These are phyloP conservation scores for Bromus sterilis DNA, from an alignment of 176 grass and related monocot species.

Conservation along the genomic window DNA sequence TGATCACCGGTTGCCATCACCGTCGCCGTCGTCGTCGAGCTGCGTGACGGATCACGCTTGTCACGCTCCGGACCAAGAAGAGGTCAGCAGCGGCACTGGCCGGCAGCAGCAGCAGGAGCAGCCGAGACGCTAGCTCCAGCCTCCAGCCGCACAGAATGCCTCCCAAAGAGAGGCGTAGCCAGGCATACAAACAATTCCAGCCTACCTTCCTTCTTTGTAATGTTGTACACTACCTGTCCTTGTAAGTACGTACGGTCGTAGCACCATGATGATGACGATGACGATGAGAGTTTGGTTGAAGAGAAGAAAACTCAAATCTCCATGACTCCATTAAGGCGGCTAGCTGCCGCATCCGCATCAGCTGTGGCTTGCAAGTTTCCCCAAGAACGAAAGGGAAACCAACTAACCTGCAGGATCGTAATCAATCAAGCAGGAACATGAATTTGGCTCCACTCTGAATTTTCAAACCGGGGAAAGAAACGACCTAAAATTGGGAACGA, in stretches of 20 bases:
- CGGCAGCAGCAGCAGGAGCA: neutral
- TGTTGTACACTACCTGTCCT: slow-evolving; percentile 9
- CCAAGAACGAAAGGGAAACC: neutral
- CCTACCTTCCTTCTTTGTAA: neutral
- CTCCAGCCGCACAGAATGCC: neutral
- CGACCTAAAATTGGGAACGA: neutral
- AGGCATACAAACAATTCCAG: neutral
- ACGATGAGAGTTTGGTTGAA: neutral
- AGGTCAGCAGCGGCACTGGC: slow-evolving; percentile 33
- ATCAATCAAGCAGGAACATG: slow-evolving; percentile 8
- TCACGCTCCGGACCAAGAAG: slow-evolving; percentile 28
- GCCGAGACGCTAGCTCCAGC: neutral
- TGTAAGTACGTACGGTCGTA: neutral
- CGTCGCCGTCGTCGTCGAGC: slow-evolving; percentile 23
- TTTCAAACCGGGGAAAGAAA: neutral
- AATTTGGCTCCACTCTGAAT: neutral
- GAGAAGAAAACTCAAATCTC: neutral
- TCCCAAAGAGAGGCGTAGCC: slow-evolving; percentile 16
- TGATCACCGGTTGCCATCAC: neutral
- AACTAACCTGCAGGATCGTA: neutral
- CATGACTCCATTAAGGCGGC: neutral
- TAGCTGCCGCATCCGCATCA: slow-evolving; percentile 8
- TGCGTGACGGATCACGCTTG: slow-evolving; percentile 28
- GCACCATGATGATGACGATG: neutral
- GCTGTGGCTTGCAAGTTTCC: slow-evolving; percentile 25